Base-by-base conservation (phyloP, 495 filamentous ascomycete species). In the Cercophora scortea region DNA sequence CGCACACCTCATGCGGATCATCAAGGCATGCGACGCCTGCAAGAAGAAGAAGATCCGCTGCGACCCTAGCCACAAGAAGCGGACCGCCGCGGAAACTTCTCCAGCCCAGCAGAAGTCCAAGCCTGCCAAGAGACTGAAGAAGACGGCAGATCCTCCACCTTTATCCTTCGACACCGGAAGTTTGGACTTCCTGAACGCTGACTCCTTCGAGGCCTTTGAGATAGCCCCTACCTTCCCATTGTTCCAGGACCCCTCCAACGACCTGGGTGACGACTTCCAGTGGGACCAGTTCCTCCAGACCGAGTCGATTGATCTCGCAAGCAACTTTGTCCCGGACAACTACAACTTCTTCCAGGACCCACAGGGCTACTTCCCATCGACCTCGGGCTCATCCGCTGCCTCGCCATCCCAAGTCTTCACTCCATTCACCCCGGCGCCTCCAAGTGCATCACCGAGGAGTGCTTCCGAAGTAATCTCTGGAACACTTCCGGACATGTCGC, bases 21-120 rank as follows among this genome's bases (percentile, higher is more conserved):
- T 81, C 61, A 79, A 79, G 68, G 78, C 78, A 13, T 81, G 78
- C 62, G 76, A 79, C 38, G 55, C 71, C 46, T 81, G 78, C 71
- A 60, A 69, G 55, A 63, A 60, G 57, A 81, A 77, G 70, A 81
- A 81, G 72, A 61, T 72, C n/a, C 69, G 73, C 45, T 78, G 74
- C 59, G 74, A 78, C 53, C 74, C 74, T 5, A 72, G 66, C 60
- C 74, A 78, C 61, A 72, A 65, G 64, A 71, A 73, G 64, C 58
- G 70, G 12, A 48, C 60, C 45, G 68, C 64, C 55, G 56, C 62
- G n/a, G 61, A 64, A 34, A 42, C 57, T 8, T 60, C 61, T 12
- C 51, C 67, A 47, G 62, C 70, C 11, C 59, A 58, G 39, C 41
- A 61, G 32, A 66, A 67, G 51, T 43, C 60, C 35, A 67, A 64